Conservation (phyloP, 2,329 filamentous ascomycete genomes). For the Neonectria faginata region DNA sequence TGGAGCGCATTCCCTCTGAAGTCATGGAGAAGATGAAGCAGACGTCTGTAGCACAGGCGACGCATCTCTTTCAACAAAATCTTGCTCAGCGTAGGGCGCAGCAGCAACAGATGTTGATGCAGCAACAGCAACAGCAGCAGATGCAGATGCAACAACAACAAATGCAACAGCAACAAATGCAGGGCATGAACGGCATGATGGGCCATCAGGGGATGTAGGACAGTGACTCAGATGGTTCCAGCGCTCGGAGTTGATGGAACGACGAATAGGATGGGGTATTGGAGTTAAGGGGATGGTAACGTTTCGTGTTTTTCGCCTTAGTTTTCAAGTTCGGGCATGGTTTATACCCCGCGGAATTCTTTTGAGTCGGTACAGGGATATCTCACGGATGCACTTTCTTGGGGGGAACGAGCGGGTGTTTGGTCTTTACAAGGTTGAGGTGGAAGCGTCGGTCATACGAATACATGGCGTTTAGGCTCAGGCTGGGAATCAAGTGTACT, state of each 20-base stretch:
- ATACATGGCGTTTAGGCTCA: slow-evolving; percentile 37
- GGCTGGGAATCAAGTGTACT: slow-evolving; percentile 26
- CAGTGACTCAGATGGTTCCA: slow-evolving; percentile 1
- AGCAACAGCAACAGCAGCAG: slow-evolving; percentile 53
- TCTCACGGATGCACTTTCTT: slow-evolving; percentile 28
- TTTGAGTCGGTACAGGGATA: slow-evolving; percentile 40
- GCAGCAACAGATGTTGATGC: slow-evolving; percentile 52
- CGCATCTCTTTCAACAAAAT: slow-evolving; percentile 49
- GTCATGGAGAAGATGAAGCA: slow-evolving; percentile 59
- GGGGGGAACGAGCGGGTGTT: slow-evolving; percentile 10
- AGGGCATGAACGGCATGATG: slow-evolving; percentile 67
- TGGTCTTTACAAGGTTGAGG: slow-evolving; percentile 31
- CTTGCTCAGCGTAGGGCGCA: slow-evolving; percentile 49
- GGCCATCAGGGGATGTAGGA: slow-evolving; percentile 60
- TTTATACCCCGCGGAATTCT: slow-evolving; percentile 49
- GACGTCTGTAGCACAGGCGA: slow-evolving; percentile 55
- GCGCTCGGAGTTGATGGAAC: slow-evolving; percentile 20
- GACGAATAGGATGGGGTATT: slow-evolving; percentile 25
- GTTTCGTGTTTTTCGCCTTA: slow-evolving; percentile 28
- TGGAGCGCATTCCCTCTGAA: slow-evolving; percentile 61
- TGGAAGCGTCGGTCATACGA: slow-evolving; percentile 20
- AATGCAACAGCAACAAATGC: slow-evolving; percentile 44
- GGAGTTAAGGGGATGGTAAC: slow-evolving; percentile 37
- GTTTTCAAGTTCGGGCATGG: slow-evolving; percentile 39
- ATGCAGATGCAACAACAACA: slow-evolving; percentile 39